Conservation (phyloP, 1,284 basidiomycete species). For the Pseudozyma sp. region DNA sequence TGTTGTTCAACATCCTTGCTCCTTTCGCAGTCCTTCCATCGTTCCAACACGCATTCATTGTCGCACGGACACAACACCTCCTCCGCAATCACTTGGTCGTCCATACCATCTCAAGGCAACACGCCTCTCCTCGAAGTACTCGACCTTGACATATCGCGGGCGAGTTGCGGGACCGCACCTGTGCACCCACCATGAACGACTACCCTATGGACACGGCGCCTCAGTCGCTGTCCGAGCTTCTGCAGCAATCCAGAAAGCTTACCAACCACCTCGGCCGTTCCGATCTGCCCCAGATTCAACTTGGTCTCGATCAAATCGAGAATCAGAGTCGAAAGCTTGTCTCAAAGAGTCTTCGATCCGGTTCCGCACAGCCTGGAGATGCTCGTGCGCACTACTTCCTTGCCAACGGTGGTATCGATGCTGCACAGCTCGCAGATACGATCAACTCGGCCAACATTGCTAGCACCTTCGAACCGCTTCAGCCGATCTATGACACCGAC, state of each 20-base stretch:
- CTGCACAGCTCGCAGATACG: conserved; percentile 79
- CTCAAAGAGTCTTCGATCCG: conserved; percentile 57
- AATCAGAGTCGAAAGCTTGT: conserved; percentile 74
- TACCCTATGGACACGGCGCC: conserved; percentile 53
- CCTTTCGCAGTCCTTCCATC: conserved; percentile 4
- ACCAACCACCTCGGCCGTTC: conserved; percentile 69
- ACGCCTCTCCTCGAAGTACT: too few species aligned
- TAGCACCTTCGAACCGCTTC: conserved; percentile 87
- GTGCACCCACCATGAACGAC: conserved; percentile 42
- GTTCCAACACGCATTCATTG: conserved; percentile 7
- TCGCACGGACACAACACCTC: not conserved
- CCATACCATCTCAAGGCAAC: too few species aligned
- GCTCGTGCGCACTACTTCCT: conserved; percentile 73
- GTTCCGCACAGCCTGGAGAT: conserved; percentile 74
- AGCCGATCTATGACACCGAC: conserved; percentile 89
- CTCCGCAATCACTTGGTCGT: too few species aligned
- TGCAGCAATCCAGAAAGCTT: conserved; percentile 66
- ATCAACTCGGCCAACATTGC: conserved; percentile 84
- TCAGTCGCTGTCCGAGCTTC: conserved; percentile 62
- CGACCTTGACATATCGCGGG: not conserved
- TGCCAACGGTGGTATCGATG: conserved; percentile 89
- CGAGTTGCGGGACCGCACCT: not conserved
- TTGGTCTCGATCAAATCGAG: conserved; percentile 91
- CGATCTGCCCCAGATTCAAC: conserved; percentile 84
- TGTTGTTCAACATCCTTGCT: conserved; percentile 19